Base-by-base conservation (phyloP, 2,329 filamentous ascomycete species). In the Fusarium nanum region DNA sequence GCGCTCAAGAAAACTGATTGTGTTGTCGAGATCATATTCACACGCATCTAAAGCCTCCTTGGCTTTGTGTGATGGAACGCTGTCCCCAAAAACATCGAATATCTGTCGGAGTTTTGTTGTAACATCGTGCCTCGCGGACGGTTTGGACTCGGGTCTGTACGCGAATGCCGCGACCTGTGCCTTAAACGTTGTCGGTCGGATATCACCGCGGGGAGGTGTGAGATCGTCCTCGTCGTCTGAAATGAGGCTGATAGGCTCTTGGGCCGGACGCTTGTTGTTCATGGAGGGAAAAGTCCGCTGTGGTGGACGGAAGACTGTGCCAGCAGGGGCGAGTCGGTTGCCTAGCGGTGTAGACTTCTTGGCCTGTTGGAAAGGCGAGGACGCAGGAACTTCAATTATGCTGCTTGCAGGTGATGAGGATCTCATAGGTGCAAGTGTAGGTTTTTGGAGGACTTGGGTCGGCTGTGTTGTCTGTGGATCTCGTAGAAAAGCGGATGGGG, bases 371-470 rank as follows among this genome's bases (percentile, higher is more conserved):
- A 90, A 85, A 3, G 94, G 94, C 2, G 95, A 98, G 5, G 94
- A 98, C n/a, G 93, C 93, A 30, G 91, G 90, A 5, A 98, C 94
- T 78, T 97, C 94, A 59, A 98, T 77, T 20, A 83, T 74, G 34
- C 83, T 82, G 49, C 83, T 82, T 27, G 79, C 73, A 11, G 83
- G 82, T 0, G 86, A 86, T 10, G 85, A 83, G 25, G 81, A 80
- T 46, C 74, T 67, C 30, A 75, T 57, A 3, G 75, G 57, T 4
- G 68, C 68, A 32, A 84, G 78, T 5, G 77, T 77, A 1, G 81
- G 79, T 6, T 81, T 80, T 50, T 80, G 78, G 22, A 86, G 76
- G 18, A 86, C 76, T 65, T 87, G 84, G 2, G 83, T 86, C 0
- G 83, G 79, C 65, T 86, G 84, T 27, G 84, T 86, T 6, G 69